A percentile compares a stretch with the other conserved stretches of the same genome.
These are phyloP conservation scores for Dacryopinax primogenitus DNA, from an alignment of 768 basidiomycete species.

Conservation along the genomic window DNA sequence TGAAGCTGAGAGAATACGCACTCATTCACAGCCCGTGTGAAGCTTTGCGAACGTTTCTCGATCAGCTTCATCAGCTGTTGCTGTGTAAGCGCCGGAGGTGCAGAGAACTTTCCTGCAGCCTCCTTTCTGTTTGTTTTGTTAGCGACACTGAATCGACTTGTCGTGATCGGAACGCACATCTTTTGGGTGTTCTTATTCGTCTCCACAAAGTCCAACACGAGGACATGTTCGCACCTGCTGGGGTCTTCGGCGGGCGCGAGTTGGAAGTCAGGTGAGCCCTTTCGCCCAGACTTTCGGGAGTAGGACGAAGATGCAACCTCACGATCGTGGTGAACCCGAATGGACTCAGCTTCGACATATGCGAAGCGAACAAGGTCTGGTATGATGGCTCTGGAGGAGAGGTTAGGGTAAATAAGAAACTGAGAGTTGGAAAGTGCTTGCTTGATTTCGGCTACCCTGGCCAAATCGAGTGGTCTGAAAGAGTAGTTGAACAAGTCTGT, in stretches of 20 bases:
- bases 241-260: conserved; percentile 16
- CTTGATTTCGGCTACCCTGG: conserved; percentile 74
- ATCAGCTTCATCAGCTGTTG: conserved; percentile 55
- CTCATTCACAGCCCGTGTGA: conserved; percentile 56
- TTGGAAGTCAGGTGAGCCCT: conserved; percentile 34
- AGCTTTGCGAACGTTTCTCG: conserved; percentile 53
- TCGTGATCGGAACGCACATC: conserved; percentile 1
- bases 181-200: conserved; percentile 20
- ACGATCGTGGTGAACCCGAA: conserved; percentile 39
- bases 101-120: conserved; percentile 18
- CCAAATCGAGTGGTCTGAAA: conserved; percentile 61
- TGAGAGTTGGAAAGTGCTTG: conserved; percentile 23
- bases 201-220: conserved; percentile 41
- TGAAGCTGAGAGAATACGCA: conserved; percentile 24
- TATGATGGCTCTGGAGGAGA: conserved; percentile 48
- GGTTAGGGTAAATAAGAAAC: neutral
- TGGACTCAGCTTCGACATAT: conserved; percentile 53
- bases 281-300: conserved; percentile 20
- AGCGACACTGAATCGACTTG: conserved; percentile 17
- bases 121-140: conserved; percentile 21
- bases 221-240: conserved; percentile 36
- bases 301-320: conserved; percentile 22
- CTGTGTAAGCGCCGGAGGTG: conserved; percentile 39
- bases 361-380: conserved; percentile 72
- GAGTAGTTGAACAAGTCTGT: neutral